phyloP scores from a whole-genome alignment of 106 monocot species.

The Apostasia shenzhenica region DNA sequence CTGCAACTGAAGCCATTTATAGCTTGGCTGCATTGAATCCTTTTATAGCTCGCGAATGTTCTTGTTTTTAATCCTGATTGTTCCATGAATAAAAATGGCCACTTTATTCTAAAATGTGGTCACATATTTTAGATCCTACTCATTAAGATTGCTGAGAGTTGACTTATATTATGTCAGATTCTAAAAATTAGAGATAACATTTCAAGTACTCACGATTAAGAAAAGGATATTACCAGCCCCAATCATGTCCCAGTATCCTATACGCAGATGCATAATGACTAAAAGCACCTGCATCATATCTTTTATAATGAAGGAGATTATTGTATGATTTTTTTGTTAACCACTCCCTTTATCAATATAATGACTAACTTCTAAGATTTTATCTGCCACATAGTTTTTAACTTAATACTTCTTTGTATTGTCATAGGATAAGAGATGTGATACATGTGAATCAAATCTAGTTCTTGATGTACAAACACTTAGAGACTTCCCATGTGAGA shows the following conservation, averaged over 20 bases:
- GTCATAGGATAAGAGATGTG: slow-evolving; percentile 23
- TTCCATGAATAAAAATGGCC: background rate
- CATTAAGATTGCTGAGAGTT: too few relatives aligned
- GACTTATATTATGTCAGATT: background rate
- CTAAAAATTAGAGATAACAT: background rate
- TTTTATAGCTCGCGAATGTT: background rate
- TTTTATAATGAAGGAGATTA: background rate
- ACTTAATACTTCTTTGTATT: background rate
- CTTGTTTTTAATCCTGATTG: background rate
- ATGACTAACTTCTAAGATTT: background rate
- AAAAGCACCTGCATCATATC: background rate
- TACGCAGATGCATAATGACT: background rate
- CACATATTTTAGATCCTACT: too few relatives aligned
- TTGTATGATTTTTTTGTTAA: background rate
- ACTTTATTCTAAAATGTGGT: too few relatives aligned
- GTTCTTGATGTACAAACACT: slow-evolving; percentile 67
- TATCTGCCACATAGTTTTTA: background rate
- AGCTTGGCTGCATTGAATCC: background rate
- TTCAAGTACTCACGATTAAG: background rate
- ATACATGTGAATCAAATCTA: slow-evolving; percentile 21
- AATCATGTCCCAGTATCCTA: background rate
- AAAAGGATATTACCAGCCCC: background rate
- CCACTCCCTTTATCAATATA: too few relatives aligned
- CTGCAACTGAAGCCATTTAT: background rate
- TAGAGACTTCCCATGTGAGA: slow-evolving; percentile 58